phyloP scores from a whole-genome alignment of 1,139 yeast species.

The Yamadazyma diddensiae region DNA sequence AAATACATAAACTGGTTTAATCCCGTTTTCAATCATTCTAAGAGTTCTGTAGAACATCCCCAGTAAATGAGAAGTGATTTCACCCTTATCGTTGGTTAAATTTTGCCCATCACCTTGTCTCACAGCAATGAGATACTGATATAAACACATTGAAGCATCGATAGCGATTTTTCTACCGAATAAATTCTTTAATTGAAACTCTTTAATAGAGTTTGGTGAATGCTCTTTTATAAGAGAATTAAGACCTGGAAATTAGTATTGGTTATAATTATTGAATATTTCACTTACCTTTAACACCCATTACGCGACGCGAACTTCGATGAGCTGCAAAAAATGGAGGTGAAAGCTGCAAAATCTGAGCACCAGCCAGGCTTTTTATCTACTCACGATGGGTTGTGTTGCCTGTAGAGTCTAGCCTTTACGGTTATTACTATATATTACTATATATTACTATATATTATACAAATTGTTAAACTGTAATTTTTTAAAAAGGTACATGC shows the following conservation, averaged over 20 bases:
- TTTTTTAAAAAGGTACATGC: neutral
- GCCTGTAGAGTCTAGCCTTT: no score
- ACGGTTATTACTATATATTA: no score
- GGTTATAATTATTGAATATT: neutral
- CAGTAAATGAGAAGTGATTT: constrained; percentile 91
- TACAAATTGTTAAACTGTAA: no score
- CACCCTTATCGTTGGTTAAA: constrained; percentile 82
- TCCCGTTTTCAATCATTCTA: constrained; percentile 83
- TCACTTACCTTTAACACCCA: constrained; percentile 74
- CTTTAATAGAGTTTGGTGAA: constrained; percentile 79
- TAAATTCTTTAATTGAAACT: constrained; percentile 77
- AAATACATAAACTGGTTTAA: constrained; percentile 94
- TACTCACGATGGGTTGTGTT: no score
- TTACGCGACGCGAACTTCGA: constrained; percentile 19
- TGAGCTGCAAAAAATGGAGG: constrained; percentile 2
- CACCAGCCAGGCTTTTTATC: no score
- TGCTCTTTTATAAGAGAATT: constrained; percentile 81
- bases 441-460: no score
- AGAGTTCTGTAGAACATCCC: constrained; percentile 94
- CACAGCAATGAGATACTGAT: constrained; percentile 92
- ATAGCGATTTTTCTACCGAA: constrained; percentile 96
- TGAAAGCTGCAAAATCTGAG: no score
- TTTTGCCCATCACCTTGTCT: constrained; percentile 97
- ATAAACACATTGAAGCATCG: constrained; percentile 85
- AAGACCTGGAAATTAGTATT: constrained; percentile 46